phyloP scores from a whole-genome alignment of 345 rosid species.

The Eucalyptus virginea region DNA sequence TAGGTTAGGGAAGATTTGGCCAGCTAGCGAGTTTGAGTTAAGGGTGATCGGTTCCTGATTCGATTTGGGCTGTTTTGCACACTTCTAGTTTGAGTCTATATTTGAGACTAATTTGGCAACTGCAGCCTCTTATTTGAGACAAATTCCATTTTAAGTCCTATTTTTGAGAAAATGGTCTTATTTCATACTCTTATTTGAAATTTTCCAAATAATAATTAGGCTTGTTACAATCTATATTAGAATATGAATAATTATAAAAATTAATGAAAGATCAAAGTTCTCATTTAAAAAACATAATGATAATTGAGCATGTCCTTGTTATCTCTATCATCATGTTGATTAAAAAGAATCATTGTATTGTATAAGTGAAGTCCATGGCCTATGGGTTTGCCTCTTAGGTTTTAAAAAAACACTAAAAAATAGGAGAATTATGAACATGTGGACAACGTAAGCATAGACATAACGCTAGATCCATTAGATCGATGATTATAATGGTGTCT shows the following conservation, averaged over 20 bases:
- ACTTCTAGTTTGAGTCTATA: not conserved
- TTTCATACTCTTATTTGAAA: not conserved
- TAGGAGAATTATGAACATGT: not conserved
- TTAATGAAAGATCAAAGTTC: not conserved
- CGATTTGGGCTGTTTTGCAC: too few relatives aligned
- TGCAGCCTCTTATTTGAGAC: not conserved
- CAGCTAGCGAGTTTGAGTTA: accelerated
- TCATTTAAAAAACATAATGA: not conserved
- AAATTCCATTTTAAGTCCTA: accelerated
- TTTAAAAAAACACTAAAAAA: not conserved
- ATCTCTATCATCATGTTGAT: not conserved
- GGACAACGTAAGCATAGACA: accelerated
- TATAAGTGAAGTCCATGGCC: not conserved
- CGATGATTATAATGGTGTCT: not conserved
- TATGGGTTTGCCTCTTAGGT: not conserved
- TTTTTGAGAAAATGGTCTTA: not conserved
- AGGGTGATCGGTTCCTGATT: accelerated
- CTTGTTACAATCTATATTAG: not conserved
- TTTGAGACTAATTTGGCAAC: not conserved
- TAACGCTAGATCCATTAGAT: accelerated
- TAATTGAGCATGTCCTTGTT: not conserved
- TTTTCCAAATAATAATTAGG: not conserved
- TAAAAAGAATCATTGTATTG: not conserved
- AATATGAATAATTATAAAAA: not conserved
- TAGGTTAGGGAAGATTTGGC: not conserved